These are phyloP conservation scores for Hanseniaspora uvarum DNA, from an alignment of 1,139 yeast species.

Conservation along the genomic window DNA sequence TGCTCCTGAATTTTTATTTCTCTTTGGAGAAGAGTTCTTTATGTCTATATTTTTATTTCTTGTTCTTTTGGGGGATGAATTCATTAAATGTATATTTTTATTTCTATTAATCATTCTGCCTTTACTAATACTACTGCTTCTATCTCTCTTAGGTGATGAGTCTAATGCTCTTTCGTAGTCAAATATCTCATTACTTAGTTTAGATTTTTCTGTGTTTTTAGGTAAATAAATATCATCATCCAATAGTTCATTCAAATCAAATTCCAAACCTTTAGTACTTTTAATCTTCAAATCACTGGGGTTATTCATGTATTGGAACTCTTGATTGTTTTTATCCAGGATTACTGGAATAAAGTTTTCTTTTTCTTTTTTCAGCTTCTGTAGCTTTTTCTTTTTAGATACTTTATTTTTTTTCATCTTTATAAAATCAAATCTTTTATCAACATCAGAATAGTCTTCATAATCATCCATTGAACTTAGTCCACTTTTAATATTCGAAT, in stretches of 20 bases:
- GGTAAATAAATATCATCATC: background rate
- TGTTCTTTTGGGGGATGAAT: background rate
- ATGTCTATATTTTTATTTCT: background rate
- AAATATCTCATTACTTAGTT: conserved; percentile 12
- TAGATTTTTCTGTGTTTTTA: background rate
- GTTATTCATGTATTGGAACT: background rate
- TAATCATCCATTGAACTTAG: conserved; percentile 21
- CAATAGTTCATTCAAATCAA: conserved; percentile 4
- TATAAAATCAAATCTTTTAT: conserved; percentile 11
- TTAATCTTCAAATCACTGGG: background rate
- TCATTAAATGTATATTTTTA: background rate
- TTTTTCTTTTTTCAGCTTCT: conserved; percentile 9
- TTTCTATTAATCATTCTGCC: background rate
- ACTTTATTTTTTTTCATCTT: conserved; percentile 3
- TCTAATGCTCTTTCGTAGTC: background rate
- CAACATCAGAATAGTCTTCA: conserved; percentile 10
- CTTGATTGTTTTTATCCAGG: background rate
- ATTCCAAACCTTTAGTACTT: conserved; percentile 1
- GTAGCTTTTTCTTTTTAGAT: conserved; percentile 2
- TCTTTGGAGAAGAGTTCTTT: background rate
- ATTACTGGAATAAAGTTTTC: conserved; percentile 11
- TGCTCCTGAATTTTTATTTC: background rate
- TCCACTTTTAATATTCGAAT: conserved; percentile 2
- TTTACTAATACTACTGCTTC: background rate
- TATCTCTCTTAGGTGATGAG: background rate